Percentiles rank a stretch among this genome's conserved stretches.
phyloP scores from a whole-genome alignment of 345 rosid genomes.

The Pugionium cornutum region DNA sequence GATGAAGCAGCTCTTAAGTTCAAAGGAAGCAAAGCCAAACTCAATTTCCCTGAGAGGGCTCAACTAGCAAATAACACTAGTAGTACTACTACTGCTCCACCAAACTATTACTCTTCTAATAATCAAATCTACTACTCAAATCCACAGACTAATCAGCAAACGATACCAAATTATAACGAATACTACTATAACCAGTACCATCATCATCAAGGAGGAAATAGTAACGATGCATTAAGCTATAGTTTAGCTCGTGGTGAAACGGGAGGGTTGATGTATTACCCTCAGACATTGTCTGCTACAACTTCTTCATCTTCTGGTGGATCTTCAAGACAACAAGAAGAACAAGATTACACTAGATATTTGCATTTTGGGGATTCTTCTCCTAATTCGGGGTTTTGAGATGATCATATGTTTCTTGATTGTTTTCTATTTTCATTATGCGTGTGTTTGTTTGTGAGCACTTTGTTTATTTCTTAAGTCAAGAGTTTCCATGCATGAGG shows the following conservation, averaged over 20 bases:
- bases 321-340: conserved; percentile 38
- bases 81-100: conserved; percentile 22
- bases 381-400: conserved; percentile 37
- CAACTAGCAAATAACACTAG: conserved; percentile 42
- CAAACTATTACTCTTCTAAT: conserved; percentile 32
- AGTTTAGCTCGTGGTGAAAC: conserved; percentile 30
- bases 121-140: conserved; percentile 34
- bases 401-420: conserved; percentile 22
- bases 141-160: conserved; percentile 34
- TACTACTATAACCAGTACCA: conserved; percentile 34
- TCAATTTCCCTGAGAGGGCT: conserved; percentile 82
- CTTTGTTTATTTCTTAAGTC: conserved; percentile 30
- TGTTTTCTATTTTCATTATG: conserved; percentile 28
- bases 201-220: conserved; percentile 33
- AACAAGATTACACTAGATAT: conserved; percentile 32
- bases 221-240: conserved; percentile 26
- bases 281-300: conserved; percentile 30
- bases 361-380: conserved; percentile 42
- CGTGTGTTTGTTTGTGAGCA: conserved; percentile 32
- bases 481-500: conserved; percentile 30
- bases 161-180: conserved; percentile 29
- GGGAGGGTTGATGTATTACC: conserved; percentile 28
- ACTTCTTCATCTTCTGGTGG: conserved; percentile 39
- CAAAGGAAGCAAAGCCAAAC: conserved; percentile 85
- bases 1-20: conserved; percentile 83